A percentile compares a stretch with the other conserved stretches of the same genome.
Evolutionary conservation across 1,139 yeast genomes (phyloP).

Genomic region (Debaryomyces sp.): DNA sequence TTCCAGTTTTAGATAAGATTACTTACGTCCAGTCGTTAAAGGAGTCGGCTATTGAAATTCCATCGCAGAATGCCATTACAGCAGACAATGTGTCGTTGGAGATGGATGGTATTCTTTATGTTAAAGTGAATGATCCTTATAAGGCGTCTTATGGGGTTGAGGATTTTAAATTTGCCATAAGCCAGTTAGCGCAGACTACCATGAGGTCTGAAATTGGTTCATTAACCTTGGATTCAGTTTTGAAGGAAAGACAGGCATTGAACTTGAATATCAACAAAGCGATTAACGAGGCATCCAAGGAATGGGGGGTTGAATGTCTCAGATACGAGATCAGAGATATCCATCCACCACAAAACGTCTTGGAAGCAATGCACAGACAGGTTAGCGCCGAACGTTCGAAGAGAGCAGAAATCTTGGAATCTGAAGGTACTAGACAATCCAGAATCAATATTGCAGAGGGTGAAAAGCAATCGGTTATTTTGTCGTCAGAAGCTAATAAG

Average conservation of each 20-base stretch:
- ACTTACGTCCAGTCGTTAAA: constrained; percentile 81
- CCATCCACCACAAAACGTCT: constrained; percentile 84
- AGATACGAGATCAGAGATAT: constrained; percentile 88
- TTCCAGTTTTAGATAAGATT: constrained; percentile 75
- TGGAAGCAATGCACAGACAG: constrained; percentile 90
- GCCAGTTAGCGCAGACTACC: constrained; percentile 87
- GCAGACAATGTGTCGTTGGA: constrained; percentile 84
- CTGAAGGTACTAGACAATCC: constrained; percentile 81
- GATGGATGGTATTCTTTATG: constrained; percentile 81
- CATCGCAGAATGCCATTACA: constrained; percentile 83
- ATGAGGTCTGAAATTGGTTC: constrained; percentile 91
- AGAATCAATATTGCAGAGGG: constrained; percentile 86
- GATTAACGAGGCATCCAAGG: constrained; percentile 81
- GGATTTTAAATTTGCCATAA: constrained; percentile 82
- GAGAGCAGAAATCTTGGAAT: constrained; percentile 83
- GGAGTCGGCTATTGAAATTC: constrained; percentile 83
- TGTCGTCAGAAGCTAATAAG: constrained; percentile 71
- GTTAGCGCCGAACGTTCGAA: constrained; percentile 86
- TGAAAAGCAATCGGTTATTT: constrained; percentile 65
- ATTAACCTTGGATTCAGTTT: constrained; percentile 73
- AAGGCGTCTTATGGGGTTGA: constrained; percentile 90
- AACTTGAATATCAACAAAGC: constrained; percentile 76
- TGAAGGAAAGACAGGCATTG: constrained; percentile 72
- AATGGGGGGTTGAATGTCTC: constrained; percentile 85
- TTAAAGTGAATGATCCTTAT: constrained; percentile 77